Base-by-base conservation (phyloP, 345 rosid genomes). In the Linum usitatissimum region DNA sequence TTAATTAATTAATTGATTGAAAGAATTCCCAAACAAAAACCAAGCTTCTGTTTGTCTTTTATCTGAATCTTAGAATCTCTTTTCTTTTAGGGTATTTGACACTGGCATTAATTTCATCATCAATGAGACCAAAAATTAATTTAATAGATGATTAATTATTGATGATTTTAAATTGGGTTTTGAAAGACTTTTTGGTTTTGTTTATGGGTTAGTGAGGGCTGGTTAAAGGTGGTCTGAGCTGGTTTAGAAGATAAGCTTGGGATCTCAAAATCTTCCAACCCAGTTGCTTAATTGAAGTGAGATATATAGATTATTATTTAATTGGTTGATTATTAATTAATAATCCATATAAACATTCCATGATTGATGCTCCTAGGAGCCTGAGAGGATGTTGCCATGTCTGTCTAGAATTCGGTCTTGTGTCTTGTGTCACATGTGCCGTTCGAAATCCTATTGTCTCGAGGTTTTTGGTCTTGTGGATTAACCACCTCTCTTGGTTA, bases 1-100 rank as follows among this genome's bases (percentile, higher is more conserved):
- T 45, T 45, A 45, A 10, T 7, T 45, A 45, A 10, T 45, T 7
- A 45, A 45, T 45, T 12, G 10, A 45, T 45, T 12, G 10, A 45
- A 34, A 34, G 38, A 34, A 34, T 4, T 7, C 38, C 17, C 10
- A 45, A 45, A 40, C 13, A 6, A 59, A 70, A 75, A 68, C 45
- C 76, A 82, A 68, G 79, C 76, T 80, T 88, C 86, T 82, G 71
- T 70, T 88, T 88, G 98, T 91, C 92, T 64, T 77, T 45, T 71
- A 72, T 78, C 76, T 62, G n/a, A 77, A 60, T 73, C 80, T 71
- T 71, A 83, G 95, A 87, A 87, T 87, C 88, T 73, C 70, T 80
- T 13, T 12, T 45, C 51, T 10, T 10, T 15, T 15, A 4, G 17
- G 51, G 17, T 70, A 73, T 61, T 66, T 76, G 72, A 75, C 73